Evolutionary conservation across 1,139 yeast genomes (phyloP).

Genomic region (Nakaseomyces delphensis): DNA sequence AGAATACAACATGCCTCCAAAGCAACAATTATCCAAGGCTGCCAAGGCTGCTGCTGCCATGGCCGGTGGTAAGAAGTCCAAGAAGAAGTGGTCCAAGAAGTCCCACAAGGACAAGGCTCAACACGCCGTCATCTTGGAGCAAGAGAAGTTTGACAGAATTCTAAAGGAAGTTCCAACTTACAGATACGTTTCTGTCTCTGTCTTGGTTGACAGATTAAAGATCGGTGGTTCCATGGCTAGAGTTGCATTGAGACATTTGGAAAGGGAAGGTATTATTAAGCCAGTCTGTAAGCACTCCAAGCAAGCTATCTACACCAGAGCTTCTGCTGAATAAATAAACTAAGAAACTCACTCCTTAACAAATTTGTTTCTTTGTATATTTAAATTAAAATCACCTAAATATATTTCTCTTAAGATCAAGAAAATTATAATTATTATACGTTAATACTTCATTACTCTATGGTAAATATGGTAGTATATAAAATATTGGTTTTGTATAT

Average conservation of each 20-base stretch:
- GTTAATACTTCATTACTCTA: background rate
- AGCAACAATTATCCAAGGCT: conserved; percentile 98
- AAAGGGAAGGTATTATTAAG: conserved; percentile 89
- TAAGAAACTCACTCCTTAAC: conserved; percentile 7
- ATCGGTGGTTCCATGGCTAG: conserved; percentile 99
- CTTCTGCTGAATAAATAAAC: conserved; percentile 45
- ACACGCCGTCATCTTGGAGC: conserved; percentile 95
- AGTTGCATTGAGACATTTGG: conserved; percentile 94
- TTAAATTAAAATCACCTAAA: conserved; percentile 1
- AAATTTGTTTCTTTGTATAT: conserved; percentile 8
- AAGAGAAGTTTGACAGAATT: conserved; percentile 98
- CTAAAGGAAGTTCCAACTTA: conserved; percentile 98
- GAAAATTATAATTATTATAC: conserved; percentile 4
- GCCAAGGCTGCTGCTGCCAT: conserved; percentile 99
- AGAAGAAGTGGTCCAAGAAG: conserved; percentile 99
- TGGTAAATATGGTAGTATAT: too few relatives aligned
- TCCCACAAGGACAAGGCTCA: conserved; percentile 99
- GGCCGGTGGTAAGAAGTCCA: conserved; percentile 99
- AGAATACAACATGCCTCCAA: conserved; percentile 82
- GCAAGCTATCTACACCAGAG: conserved; percentile 93
- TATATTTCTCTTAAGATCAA: conserved; percentile 3
- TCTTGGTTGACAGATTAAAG: conserved; percentile 98
- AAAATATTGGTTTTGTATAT: too few relatives aligned
- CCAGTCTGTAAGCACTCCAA: conserved; percentile 92
- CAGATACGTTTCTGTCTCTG: conserved; percentile 97